phyloP scores from a whole-genome alignment of 805 yeast species.

The Spathaspora passalidarum region DNA sequence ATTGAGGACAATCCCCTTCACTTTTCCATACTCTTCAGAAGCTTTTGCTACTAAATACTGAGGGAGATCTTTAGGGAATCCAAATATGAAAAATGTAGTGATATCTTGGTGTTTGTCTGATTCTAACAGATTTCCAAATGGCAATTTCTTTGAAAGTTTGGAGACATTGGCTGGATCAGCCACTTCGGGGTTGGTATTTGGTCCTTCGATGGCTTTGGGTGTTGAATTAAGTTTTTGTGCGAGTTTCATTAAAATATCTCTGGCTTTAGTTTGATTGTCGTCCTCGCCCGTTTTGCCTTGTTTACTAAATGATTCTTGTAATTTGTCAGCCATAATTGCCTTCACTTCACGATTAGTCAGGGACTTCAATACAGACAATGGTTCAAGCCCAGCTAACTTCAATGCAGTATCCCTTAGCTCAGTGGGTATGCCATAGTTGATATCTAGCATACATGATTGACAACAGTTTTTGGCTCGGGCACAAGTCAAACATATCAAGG shows the following conservation, averaged over 20 bases:
- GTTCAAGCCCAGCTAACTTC: constrained; percentile 58
- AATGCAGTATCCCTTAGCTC: constrained; percentile 77
- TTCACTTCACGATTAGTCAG: constrained; percentile 29
- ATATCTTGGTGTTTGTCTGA: constrained; percentile 39
- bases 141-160: constrained; percentile 57
- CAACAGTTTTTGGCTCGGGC: constrained; percentile 79
- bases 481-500: constrained; percentile 77
- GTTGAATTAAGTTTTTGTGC: constrained; percentile 28
- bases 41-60: constrained; percentile 56
- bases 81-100: constrained; percentile 72
- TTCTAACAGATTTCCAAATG: constrained; percentile 58
- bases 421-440: constrained; percentile 77
- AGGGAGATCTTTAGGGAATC: constrained; percentile 64
- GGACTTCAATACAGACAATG: constrained; percentile 15
- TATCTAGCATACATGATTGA: constrained; percentile 82
- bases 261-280: constrained; percentile 33
- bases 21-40: constrained; percentile 43
- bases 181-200: constrained; percentile 15
- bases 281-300: constrained; percentile 11
- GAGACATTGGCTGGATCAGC: constrained; percentile 39
- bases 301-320: constrained; percentile 45
- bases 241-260: constrained; percentile 49
- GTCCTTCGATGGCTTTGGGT: constrained; percentile 3
- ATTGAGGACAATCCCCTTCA: constrained; percentile 48
- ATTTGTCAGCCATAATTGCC: constrained; percentile 46